Conservation (phyloP, 2,329 filamentous ascomycete genomes). For the Aspergillus persii region DNA sequence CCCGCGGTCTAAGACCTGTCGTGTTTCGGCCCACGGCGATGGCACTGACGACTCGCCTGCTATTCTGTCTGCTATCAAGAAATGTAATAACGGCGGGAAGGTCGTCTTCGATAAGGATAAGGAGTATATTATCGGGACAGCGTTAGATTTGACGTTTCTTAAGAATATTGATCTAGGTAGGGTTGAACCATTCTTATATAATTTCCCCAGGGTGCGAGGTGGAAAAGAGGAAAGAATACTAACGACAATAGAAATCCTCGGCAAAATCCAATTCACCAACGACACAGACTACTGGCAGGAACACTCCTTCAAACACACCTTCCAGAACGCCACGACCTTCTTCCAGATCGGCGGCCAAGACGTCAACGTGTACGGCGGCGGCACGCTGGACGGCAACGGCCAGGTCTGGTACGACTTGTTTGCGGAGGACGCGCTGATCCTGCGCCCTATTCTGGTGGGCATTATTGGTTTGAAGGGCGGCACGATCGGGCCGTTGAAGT, state of each 20-base stretch:
- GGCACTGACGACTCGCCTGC: constrained; percentile 49
- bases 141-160: constrained; percentile 64
- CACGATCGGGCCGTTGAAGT: constrained; percentile 58
- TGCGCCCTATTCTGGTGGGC: constrained; percentile 59
- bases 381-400: constrained; percentile 62
- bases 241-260: constrained; percentile 51
- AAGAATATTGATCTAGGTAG: constrained; percentile 61
- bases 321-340: constrained; percentile 66
- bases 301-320: constrained; percentile 62
- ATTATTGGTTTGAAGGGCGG: constrained; percentile 58
- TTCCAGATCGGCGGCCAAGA: constrained; percentile 65
- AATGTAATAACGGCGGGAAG: constrained; percentile 63
- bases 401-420: constrained; percentile 66
- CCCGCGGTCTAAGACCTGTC: constrained; percentile 27
- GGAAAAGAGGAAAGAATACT: not conserved
- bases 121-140: constrained; percentile 62
- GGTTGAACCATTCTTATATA: not conserved
- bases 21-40: constrained; percentile 27
- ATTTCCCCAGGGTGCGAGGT: not conserved
- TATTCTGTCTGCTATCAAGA: constrained; percentile 55
- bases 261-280: constrained; percentile 61
- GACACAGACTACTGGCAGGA: constrained; percentile 69
- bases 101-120: constrained; percentile 57
- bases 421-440: constrained; percentile 54
- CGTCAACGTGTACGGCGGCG: constrained; percentile 67